Base-by-base conservation (phyloP, 371 early-diverging fungal genomes). In the Saksenaea vasiformis region DNA sequence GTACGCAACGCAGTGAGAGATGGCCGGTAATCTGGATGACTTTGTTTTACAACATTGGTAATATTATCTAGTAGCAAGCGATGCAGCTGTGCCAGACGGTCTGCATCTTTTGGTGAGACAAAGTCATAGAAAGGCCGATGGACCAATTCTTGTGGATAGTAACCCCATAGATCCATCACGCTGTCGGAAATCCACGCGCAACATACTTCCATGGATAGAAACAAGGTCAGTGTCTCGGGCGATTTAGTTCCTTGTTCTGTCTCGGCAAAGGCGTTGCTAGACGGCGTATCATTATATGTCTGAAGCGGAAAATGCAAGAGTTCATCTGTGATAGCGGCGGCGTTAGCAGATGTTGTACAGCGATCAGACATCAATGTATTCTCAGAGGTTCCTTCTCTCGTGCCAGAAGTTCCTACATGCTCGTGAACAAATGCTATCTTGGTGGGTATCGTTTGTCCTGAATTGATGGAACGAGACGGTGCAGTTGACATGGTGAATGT, bases 101-200 rank as follows among this genome's bases (percentile, higher is more conserved):
- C 64, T 1, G 60, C 69, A 58, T 82, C 82, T 15, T 73, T 64
- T 22, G 64, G 47, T 13, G 74, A 68, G n/a, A 86, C 56, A 53
- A 83, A 74, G 1, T 74, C 71, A 65, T 79, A 78, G n/a, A 86
- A 60, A 0, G 85, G 69, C 56, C 76, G 77, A 68, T 83, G 78
- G 15, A 75, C 70, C 24, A 86, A 68, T 59, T 83, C 79, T 43
- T 74, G 77, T 1, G 86, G 84, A 60, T 79, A 80, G 58, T 77
- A 82, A 4, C 82, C 85, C 73, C 80, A 75, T 27, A 79, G 51
- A 5, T 67, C 70, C 10, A 74, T 71, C 1, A 76, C 79, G 39
- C 82, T 80, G 54, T 84, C 85, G 1, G 85, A 80, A 28, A 76
- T 79, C 19, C 81, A 72, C 1, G 86, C 85, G 58, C 83, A 84